Evolutionary conservation across 306 rosid species (phyloP).

Genomic region (Quercus glauca): DNA sequence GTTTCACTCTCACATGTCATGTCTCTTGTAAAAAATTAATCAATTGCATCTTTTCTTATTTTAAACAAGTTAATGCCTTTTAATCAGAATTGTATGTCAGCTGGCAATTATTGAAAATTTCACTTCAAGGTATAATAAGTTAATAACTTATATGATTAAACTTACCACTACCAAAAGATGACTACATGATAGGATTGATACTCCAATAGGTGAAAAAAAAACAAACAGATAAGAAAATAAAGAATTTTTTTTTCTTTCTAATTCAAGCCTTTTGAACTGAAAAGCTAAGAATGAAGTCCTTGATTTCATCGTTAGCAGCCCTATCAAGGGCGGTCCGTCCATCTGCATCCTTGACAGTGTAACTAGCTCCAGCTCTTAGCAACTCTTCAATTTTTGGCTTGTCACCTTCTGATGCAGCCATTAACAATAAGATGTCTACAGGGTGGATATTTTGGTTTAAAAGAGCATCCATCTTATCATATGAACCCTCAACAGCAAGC

Average conservation of each 20-base stretch:
- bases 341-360: conserved; percentile 59
- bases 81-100: not conserved
- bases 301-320: conserved; percentile 58
- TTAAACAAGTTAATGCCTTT: not conserved
- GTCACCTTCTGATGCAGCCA: conserved; percentile 92
- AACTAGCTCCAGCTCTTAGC: conserved; percentile 84
- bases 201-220: not conserved
- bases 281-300: conserved; percentile 69
- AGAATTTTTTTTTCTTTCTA: not conserved
- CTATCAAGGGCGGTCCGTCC: conserved; percentile 81
- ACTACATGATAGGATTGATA: not conserved
- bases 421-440: conserved; percentile 71
- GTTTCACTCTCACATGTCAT: not conserved
- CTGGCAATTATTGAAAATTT: not conserved
- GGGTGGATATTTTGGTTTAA: conserved; percentile 78
- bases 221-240: not conserved
- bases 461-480: conserved; percentile 91
- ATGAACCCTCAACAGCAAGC: conserved; percentile 95
- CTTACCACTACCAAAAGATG: not conserved
- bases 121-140: not conserved
- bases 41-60: not conserved
- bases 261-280: conserved; percentile 64
- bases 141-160: not conserved
- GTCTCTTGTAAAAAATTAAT: not conserved
- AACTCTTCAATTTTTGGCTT: conserved; percentile 90